These are phyloP conservation scores for Theileria annulata DNA, from an alignment of 169 alveolate genomes.

Conservation along the genomic window DNA sequence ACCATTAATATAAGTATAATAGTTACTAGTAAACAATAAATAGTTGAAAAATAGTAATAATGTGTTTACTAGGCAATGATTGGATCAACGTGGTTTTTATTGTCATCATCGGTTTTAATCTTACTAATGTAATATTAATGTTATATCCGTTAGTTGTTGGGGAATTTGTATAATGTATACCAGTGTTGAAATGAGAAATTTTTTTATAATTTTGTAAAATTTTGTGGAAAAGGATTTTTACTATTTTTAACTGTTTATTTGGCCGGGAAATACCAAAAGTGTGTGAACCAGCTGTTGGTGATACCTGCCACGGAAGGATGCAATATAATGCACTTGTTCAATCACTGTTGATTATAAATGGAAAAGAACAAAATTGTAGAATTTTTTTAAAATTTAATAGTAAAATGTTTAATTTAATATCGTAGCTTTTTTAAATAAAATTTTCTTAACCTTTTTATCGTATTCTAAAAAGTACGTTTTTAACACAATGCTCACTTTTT, in stretches of 20 bases:
- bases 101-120: neutral
- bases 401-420: slow-evolving; percentile 3
- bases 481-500: neutral
- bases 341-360: neutral
- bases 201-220: neutral
- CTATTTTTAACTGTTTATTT: too few relatives aligned
- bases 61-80: neutral
- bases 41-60: too few relatives aligned
- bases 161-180: neutral
- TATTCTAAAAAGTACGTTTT: neutral
- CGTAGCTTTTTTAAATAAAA: neutral
- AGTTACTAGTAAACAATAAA: too few relatives aligned
- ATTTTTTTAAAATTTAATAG: neutral
- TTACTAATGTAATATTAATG: neutral
- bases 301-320: slow-evolving; percentile 28
- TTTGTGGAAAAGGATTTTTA: neutral
- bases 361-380: neutral
- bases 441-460: neutral
- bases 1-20: neutral
- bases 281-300: neutral
- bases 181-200: neutral
- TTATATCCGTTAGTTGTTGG: neutral
- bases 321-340: slow-evolving; percentile 22
- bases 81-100: neutral
- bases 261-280: neutral